These are phyloP conservation scores for Chrysopogon serrulatus DNA, from an alignment of 176 grass and related monocot genomes.

Conservation along the genomic window DNA sequence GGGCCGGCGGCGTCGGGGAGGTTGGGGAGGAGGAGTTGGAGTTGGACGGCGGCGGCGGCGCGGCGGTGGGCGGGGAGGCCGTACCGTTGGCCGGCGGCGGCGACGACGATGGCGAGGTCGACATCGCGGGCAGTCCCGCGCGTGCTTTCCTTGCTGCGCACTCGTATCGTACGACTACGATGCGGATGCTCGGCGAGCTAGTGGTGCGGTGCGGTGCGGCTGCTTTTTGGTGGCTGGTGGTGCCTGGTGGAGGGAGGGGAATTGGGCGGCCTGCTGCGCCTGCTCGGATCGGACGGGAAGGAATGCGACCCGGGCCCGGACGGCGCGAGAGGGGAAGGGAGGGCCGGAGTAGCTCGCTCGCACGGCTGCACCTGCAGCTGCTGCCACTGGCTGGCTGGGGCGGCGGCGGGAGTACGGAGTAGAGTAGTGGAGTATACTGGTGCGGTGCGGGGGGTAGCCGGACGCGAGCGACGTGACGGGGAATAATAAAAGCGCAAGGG, in stretches of 20 bases:
- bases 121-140: constrained; percentile 4
- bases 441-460: neutral
- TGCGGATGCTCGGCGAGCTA: neutral
- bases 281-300: neutral
- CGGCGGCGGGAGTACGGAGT: neutral
- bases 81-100: constrained; percentile 25
- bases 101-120: constrained; percentile 33
- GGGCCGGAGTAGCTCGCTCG: neutral
- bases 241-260: constrained; percentile 7
- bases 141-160: neutral
- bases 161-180: too few species aligned
- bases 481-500: constrained; percentile 17
- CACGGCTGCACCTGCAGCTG: neutral
- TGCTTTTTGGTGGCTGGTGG: neutral
- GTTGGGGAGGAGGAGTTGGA: constrained; percentile 8
- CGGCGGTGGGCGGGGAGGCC: constrained; percentile 6
- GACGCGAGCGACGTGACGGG: constrained; percentile 16
- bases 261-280: neutral
- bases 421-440: constrained; percentile 3
- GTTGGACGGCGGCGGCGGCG: neutral
- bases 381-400: neutral
- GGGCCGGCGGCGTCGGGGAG: constrained; percentile 1
- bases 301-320: neutral
- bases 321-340: neutral
- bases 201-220: neutral